Percentiles rank a stretch among this genome's conserved stretches.
Conservation (phyloP, 2,329 filamentous ascomycete genomes). For the Curvularia eragrostidis region DNA sequence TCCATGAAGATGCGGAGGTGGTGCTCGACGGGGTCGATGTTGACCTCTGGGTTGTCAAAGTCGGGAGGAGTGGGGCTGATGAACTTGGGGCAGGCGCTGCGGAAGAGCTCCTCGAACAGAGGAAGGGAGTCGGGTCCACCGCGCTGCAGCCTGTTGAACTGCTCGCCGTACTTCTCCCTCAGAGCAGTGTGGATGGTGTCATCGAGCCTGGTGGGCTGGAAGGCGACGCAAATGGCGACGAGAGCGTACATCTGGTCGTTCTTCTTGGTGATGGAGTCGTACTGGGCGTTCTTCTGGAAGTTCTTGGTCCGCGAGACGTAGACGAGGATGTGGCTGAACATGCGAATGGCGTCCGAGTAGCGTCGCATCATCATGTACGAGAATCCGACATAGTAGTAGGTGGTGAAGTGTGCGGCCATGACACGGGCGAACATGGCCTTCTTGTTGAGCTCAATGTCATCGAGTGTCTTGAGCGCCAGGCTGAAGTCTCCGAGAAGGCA, state of each 20-base stretch:
- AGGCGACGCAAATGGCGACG: constrained; percentile 97
- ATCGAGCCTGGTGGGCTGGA: constrained; percentile 95
- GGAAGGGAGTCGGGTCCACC: constrained; percentile 94
- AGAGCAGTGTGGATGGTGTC: constrained; percentile 99
- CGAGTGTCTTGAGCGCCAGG: constrained; percentile 96
- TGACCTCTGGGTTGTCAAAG: constrained; percentile 95
- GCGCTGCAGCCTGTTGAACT: constrained; percentile 94
- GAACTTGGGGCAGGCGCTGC: constrained; percentile 97
- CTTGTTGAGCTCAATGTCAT: constrained; percentile 99
- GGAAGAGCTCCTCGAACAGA: constrained; percentile 98
- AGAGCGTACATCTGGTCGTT: constrained; percentile 99
- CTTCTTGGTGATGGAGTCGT: constrained; percentile 99
- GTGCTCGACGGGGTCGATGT: constrained; percentile 97
- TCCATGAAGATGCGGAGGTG: constrained; percentile 99
- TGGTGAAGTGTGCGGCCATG: constrained; percentile 99
- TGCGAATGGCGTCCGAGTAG: constrained; percentile 98
- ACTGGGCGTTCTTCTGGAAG: constrained; percentile 99
- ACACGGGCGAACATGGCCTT: constrained; percentile 99
- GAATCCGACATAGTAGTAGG: constrained; percentile 99
- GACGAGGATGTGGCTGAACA: constrained; percentile 99
- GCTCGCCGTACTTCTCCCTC: constrained; percentile 98
- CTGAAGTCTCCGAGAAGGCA: constrained; percentile 97
- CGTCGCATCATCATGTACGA: constrained; percentile 99
- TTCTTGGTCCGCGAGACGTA: constrained; percentile 99
- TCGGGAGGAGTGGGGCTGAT: constrained; percentile 96